phyloP scores from a whole-genome alignment of 306 rosid genomes.

The Prunus mongolica region DNA sequence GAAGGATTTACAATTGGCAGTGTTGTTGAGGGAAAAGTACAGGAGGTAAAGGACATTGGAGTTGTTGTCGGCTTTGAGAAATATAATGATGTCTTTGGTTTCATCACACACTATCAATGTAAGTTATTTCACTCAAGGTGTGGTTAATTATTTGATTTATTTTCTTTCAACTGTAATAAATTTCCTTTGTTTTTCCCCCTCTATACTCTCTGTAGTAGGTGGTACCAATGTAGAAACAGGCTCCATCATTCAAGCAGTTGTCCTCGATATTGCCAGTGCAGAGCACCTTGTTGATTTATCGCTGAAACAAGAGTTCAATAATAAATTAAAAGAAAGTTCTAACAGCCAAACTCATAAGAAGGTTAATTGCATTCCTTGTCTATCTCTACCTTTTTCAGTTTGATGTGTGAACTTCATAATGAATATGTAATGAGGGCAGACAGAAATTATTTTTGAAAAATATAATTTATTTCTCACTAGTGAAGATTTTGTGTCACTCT shows the following conservation, averaged over 20 bases:
- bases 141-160: slow-evolving; percentile 13
- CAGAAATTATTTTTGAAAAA: not conserved
- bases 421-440: not conserved
- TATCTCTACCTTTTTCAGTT: not conserved
- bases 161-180: slow-evolving; percentile 6
- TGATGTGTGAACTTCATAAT: not conserved
- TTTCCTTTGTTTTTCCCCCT: not conserved
- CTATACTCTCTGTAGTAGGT: slow-evolving; percentile 46
- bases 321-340: slow-evolving; percentile 43
- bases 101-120: slow-evolving; percentile 72
- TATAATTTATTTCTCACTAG: not conserved
- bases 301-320: slow-evolving; percentile 56
- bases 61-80: slow-evolving; percentile 73
- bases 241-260: slow-evolving; percentile 63
- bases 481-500: not conserved
- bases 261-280: slow-evolving; percentile 78
- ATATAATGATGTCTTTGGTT: slow-evolving; percentile 69
- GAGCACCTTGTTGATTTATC: slow-evolving; percentile 80
- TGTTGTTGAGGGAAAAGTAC: slow-evolving; percentile 67
- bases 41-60: slow-evolving; percentile 68
- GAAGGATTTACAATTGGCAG: slow-evolving; percentile 56
- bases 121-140: slow-evolving; percentile 27
- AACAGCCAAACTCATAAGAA: slow-evolving; percentile 45
- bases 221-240: slow-evolving; percentile 53
- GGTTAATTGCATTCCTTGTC: slow-evolving; percentile 33